Conservation (phyloP, 306 rosid genomes). For the Pyrus pyrifolia region DNA sequence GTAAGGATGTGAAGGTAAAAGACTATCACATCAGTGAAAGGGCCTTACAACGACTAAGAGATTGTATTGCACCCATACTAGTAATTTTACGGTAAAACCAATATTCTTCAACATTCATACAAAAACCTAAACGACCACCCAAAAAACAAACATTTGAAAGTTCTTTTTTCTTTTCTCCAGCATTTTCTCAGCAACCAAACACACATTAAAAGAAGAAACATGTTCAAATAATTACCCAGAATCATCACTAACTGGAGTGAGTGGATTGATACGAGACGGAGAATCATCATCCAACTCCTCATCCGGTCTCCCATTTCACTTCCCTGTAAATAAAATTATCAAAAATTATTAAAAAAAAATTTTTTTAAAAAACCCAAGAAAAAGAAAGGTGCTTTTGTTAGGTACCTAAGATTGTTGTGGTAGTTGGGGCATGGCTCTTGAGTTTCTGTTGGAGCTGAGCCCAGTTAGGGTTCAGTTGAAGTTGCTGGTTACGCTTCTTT, state of each 20-base stretch:
- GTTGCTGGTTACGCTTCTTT: slow-evolving; percentile 30
- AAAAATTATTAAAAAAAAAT: background rate
- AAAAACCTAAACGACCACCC: background rate
- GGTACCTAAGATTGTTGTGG: slow-evolving; percentile 50
- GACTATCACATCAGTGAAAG: no score
- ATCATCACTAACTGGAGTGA: slow-evolving; percentile 65
- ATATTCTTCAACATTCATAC: background rate
- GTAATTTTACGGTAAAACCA: no score
- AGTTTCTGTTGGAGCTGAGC: slow-evolving; percentile 66
- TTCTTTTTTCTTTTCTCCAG: background rate
- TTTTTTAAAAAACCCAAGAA: background rate
- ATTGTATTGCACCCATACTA: no score
- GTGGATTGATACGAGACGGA: slow-evolving; percentile 43
- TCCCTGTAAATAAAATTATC: slow-evolving; percentile 41
- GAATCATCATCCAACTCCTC: slow-evolving; percentile 38
- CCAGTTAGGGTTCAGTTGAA: slow-evolving; percentile 77
- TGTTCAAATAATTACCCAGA: slow-evolving; percentile 41
- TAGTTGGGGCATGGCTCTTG: slow-evolving; percentile 27
- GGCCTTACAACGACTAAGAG: no score
- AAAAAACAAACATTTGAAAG: background rate
- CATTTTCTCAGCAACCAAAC: slow-evolving; percentile 1
- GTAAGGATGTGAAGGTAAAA: no score
- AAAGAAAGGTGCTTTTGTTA: background rate
- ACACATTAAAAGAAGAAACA: background rate
- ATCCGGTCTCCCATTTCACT: slow-evolving; percentile 62